Base-by-base conservation (phyloP, 2,329 filamentous ascomycete genomes). In the Fusarium cyanostomum region DNA sequence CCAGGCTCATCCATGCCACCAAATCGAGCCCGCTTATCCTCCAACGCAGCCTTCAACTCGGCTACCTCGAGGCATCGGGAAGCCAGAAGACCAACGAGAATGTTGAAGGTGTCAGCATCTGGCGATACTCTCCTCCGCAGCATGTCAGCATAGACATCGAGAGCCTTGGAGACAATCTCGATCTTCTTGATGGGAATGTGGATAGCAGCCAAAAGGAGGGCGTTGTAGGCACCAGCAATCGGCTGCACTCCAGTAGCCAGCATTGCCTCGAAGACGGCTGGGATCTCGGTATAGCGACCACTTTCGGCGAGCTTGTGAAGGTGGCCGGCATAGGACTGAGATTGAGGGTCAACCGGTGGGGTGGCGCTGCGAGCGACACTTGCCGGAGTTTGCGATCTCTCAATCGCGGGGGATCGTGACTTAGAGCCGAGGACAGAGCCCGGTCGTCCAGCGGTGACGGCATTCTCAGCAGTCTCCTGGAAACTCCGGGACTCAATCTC, bases 81-180 rank as follows among this genome's bases (percentile, higher is more conserved):
- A 15, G 94, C 90, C 49, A 99, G 83, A 34, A 97, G 82, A 56
- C 90, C 88, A 52, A 99, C 91, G 15, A 99, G 82, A 30, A 93
- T 93, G 72, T 92, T 88, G 78, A 96, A 98, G 0, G 94, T 98
- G 55, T 91, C 86, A 51, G 89, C 88, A 74, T 97, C 90, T 8
- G 94, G 94, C 16, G 85, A 80, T 21, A 98, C 89, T 68, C 89
- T 90, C 65, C 94, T 90, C 66, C 90, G 88, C 68, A 97, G 87
- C 95, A 99, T 98, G 74, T 98, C 94, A 13, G 93, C 90, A 76
- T 98, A 99, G 49, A 99, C 91, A 79, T 97, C 94, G 49, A 98
- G 84, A 6, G 92, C 93, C 80, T 96, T 96, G 61, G 92, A 90
- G 12, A 96, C 92, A 49, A 95, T 88, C 78, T 96, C 91, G 51